Percentiles rank a stretch among this genome's conserved stretches.
phyloP scores from a whole-genome alignment of 768 basidiomycete genomes.

The Boletus pseudo-olivaceus region DNA sequence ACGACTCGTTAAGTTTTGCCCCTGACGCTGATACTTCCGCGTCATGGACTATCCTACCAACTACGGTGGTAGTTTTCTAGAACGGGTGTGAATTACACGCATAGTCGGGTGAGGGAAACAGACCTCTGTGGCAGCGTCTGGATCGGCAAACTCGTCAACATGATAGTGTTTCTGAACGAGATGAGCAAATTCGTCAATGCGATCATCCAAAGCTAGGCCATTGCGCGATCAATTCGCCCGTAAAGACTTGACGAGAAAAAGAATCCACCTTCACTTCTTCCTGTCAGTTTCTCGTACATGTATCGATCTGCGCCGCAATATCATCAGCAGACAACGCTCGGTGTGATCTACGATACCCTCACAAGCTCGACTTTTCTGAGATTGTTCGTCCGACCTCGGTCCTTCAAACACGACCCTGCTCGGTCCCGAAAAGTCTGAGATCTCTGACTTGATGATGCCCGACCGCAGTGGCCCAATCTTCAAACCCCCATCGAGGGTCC shows the following conservation, averaged over 20 bases:
- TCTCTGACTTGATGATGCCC: conserved; percentile 18
- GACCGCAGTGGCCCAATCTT: conserved; percentile 13
- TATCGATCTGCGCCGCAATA: conserved; percentile 60
- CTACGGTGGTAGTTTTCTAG: conserved; percentile 62
- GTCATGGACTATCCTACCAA: conserved; percentile 74
- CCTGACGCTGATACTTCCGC: conserved; percentile 52
- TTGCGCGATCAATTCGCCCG: neutral
- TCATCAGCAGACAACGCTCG: neutral
- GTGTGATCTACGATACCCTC: conserved; percentile 25
- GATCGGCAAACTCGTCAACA: conserved; percentile 77
- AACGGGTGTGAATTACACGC: neutral
- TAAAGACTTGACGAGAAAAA: conserved; percentile 3
- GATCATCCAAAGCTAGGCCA: conserved; percentile 68
- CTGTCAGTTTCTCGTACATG: conserved; percentile 90
- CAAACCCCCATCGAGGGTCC: conserved; percentile 12
- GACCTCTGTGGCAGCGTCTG: conserved; percentile 53
- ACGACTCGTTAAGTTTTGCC: conserved; percentile 69
- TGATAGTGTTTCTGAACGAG: conserved; percentile 66
- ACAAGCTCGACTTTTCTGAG: conserved; percentile 54
- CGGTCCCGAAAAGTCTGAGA: conserved; percentile 16
- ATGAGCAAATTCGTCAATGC: conserved; percentile 84
- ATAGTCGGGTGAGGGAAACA: neutral
- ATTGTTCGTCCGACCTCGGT: conserved; percentile 27
- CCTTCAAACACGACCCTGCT: conserved; percentile 32
- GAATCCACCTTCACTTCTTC: conserved; percentile 72